Evolutionary conservation across 306 rosid genomes (phyloP).

Genomic region (Morella rubra): DNA sequence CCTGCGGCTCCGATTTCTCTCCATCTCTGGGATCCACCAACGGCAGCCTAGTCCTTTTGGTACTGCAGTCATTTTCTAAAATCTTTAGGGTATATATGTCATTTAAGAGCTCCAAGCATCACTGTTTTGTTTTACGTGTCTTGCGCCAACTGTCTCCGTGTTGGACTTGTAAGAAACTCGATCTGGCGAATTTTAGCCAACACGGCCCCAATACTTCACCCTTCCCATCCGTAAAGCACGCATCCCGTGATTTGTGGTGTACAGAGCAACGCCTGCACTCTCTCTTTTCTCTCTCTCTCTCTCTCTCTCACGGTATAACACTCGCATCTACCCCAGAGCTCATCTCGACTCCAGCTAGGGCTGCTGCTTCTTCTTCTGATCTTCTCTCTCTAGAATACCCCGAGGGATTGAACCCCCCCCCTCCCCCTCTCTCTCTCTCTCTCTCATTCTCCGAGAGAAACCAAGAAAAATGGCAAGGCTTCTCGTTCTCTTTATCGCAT

Average conservation of each 20-base stretch:
- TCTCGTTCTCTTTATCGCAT: constrained; percentile 9
- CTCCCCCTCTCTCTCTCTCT: background rate
- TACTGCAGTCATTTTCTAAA: too few relatives aligned
- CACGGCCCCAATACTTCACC: background rate
- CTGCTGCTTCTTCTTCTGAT: background rate
- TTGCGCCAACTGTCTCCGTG: background rate
- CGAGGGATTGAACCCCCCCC: too few relatives aligned
- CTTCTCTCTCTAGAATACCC: too few relatives aligned
- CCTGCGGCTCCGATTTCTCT: too few relatives aligned
- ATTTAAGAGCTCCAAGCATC: too few relatives aligned
- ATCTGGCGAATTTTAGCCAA: background rate
- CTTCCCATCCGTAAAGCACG: background rate
- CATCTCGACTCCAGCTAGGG: background rate
- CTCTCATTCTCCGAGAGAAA: background rate
- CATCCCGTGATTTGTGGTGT: constrained; percentile 42
- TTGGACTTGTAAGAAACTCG: background rate
- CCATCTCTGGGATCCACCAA: too few relatives aligned
- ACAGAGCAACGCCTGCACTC: too few relatives aligned
- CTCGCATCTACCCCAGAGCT: background rate
- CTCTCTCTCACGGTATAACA: constrained; percentile 1
- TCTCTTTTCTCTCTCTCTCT: background rate
- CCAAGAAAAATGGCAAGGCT: constrained; percentile 10
- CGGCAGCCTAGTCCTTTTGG: too few relatives aligned
- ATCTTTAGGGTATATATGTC: too few relatives aligned
- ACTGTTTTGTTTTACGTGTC: background rate